Percentiles rank a stretch among this genome's conserved stretches.
phyloP scores from a whole-genome alignment of 805 yeast species.

The Metschnikowia shivogae region DNA sequence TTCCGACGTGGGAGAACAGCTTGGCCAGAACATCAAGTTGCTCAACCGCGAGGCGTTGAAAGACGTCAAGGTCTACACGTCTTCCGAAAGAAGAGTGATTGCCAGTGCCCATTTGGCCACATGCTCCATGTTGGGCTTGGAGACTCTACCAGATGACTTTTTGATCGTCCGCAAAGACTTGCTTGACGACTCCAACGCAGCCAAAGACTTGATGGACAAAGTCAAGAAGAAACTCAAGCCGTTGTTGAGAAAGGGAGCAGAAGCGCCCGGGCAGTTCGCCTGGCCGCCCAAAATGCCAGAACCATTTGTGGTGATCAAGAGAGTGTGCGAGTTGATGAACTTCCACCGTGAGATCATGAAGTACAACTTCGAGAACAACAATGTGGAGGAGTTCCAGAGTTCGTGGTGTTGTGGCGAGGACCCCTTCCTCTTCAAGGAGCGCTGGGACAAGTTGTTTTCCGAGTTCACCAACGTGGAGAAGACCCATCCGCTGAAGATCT shows the following conservation, averaged over 20 bases:
- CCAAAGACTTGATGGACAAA: conserved; percentile 95
- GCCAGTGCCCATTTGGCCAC: conserved; percentile 89
- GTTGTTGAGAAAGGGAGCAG: conserved; percentile 87
- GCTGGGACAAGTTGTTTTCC: conserved; percentile 95
- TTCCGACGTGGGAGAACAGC: conserved; percentile 90
- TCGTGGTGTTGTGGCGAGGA: conserved; percentile 98
- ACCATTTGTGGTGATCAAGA: conserved; percentile 87
- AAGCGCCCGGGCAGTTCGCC: conserved; percentile 95
- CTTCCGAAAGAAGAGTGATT: conserved; percentile 92
- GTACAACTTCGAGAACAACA: conserved; percentile 64
- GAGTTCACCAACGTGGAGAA: conserved; percentile 92
- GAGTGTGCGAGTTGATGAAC: conserved; percentile 94
- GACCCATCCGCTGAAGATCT: conserved; percentile 95
- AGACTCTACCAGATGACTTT: conserved; percentile 66
- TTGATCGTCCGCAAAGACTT: conserved; percentile 83
- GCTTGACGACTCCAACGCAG: conserved; percentile 95
- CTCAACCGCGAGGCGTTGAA: conserved; percentile 80
- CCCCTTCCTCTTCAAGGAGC: conserved; percentile 80
- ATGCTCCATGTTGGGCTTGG: conserved; percentile 65
- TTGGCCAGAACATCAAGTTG: conserved; percentile 85
- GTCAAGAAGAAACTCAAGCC: conserved; percentile 97
- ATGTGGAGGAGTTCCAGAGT: conserved; percentile 64
- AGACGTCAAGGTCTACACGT: conserved; percentile 81
- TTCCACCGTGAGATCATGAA: conserved; percentile 83
- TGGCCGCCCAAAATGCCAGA: conserved; percentile 99